A percentile compares a stretch with the other conserved stretches of the same genome.
Conservation (phyloP, 306 rosid species). For the Vicia villosa region DNA sequence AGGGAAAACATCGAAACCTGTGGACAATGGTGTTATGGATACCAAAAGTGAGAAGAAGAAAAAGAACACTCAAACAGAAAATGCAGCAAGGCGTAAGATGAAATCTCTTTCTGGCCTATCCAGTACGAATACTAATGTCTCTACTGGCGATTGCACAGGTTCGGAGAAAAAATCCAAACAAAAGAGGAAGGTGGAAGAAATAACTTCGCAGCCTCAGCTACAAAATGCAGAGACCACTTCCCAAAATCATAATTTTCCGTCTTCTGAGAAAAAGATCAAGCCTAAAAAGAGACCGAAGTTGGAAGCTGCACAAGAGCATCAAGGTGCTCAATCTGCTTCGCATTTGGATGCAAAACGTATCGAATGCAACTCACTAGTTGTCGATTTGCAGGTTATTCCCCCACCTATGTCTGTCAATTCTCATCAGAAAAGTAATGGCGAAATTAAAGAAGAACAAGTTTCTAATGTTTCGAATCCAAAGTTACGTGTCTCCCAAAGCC, state of each 20-base stretch:
- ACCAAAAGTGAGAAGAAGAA: conserved; percentile 25
- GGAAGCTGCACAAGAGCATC: conserved; percentile 11
- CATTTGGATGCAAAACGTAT: conserved; percentile 21
- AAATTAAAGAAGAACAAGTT: conserved; percentile 31
- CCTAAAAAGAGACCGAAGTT: conserved; percentile 51
- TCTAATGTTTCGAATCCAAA: conserved; percentile 34
- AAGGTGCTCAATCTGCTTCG: conserved; percentile 28
- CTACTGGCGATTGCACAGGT: conserved; percentile 22
- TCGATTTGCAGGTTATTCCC: conserved; percentile 43
- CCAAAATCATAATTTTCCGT: conserved; percentile 31
- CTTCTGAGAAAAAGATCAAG: conserved; percentile 42
- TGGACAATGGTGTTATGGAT: conserved; percentile 23
- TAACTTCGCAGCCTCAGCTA: conserved; percentile 17
- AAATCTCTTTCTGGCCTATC: conserved; percentile 66
- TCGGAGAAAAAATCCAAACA: conserved; percentile 20
- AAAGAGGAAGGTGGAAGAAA: conserved; percentile 41
- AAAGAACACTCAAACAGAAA: conserved; percentile 43
- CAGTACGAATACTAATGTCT: conserved; percentile 46
- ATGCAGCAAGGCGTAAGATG: conserved; percentile 46
- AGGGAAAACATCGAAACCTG: conserved; percentile 23
- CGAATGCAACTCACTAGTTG: conserved; percentile 47
- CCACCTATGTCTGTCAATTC: conserved; percentile 24
- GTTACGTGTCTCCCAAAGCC: conserved; percentile 9
- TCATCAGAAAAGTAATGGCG: conserved; percentile 24
- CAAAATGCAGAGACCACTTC: conserved; percentile 45